Evolutionary conservation across 768 basidiomycete genomes (phyloP), one percentile per base, ranked within the genome.

Genomic region (Mycena sanguinolenta): DNA sequence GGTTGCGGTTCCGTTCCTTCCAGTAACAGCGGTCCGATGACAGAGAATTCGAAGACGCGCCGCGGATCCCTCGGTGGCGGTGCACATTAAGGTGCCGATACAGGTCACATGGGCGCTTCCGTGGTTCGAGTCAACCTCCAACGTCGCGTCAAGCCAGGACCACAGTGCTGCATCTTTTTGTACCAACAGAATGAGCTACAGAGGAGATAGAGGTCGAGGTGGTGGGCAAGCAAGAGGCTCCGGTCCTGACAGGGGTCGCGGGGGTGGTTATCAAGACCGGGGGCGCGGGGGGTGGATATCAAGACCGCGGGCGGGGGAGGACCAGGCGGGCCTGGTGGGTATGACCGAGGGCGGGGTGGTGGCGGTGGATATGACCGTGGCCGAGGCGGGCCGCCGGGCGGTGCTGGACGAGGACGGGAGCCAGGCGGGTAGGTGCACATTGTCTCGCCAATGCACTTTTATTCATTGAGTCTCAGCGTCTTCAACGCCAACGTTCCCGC

Each of bases 141-240:
- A 38, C 6, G 14, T 38, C 36, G 36, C 36, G 36, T 6, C 36
- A 38, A 38, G 36, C 8, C 8, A 38, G 8, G 8, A 14, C 36
- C 36, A 38, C 36, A 38, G 36, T 38, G 36, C 36, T 38, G 14
- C 36, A 38, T 6, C 36, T 38, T 38, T 38, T 38, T 38, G 8
- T 6, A 14, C 36, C 6, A 53, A 23, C 52, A 7, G 19, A 53
- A 83, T 83, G 82, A 78, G 81, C 79, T 76, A 75, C 72, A 80
- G 82, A 78, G 82, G 73, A 23, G 75, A 80, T 30, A 79, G 86
- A 75, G 86, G 83, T 36, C 84, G 84, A 17, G 75, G 76, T n/a
- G 79, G 21, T 6, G 53, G 60, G 4, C 58, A 39, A 27, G 27
- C 77, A 34, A 77, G 82, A 38, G 78, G 81, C 38, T 77, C 72